A percentile compares a stretch with the other conserved stretches of the same genome.
Evolutionary conservation across 192 early-diverging fungal genomes (phyloP).

Genomic region (Podila verticillata): DNA sequence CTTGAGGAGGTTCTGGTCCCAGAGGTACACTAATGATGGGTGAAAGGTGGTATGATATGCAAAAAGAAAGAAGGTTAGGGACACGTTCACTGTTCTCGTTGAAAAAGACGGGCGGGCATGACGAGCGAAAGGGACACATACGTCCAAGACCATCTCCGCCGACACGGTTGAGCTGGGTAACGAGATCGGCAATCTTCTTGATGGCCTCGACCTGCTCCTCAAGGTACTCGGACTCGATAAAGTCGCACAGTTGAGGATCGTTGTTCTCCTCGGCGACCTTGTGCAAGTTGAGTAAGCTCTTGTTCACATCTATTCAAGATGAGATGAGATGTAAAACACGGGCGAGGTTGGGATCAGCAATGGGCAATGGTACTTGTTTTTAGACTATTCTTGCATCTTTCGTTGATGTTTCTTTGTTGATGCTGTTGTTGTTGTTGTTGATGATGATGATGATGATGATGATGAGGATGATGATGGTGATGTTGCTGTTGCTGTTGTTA

Average conservation of each 20-base stretch:
- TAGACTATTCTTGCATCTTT: no score
- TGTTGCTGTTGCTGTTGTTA: no score
- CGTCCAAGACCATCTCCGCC: constrained; percentile 58
- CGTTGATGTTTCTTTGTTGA: no score
- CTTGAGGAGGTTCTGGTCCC: constrained; percentile 26
- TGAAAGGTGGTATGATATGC: not conserved
- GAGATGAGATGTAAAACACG: not conserved
- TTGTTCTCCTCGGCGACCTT: constrained; percentile 59
- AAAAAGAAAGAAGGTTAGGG: not conserved
- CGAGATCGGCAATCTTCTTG: constrained; percentile 62
- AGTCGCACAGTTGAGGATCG: constrained; percentile 68
- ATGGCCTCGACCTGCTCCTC: constrained; percentile 66
- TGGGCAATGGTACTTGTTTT: not conserved
- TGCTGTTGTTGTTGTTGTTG: no score
- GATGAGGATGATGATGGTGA: no score
- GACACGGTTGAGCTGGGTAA: constrained; percentile 65
- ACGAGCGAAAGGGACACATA: constrained; percentile 14
- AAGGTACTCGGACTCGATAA: constrained; percentile 59
- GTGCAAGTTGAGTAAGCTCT: constrained; percentile 62
- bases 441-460: no score
- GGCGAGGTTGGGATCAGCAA: not conserved
- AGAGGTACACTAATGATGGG: constrained; percentile 14
- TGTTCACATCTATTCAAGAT: constrained; percentile 60
- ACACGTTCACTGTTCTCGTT: no score
- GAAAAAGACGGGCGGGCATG: not conserved